Conservation (phyloP, 2,329 filamentous ascomycete genomes). For the Mycosphaerella sp. region DNA sequence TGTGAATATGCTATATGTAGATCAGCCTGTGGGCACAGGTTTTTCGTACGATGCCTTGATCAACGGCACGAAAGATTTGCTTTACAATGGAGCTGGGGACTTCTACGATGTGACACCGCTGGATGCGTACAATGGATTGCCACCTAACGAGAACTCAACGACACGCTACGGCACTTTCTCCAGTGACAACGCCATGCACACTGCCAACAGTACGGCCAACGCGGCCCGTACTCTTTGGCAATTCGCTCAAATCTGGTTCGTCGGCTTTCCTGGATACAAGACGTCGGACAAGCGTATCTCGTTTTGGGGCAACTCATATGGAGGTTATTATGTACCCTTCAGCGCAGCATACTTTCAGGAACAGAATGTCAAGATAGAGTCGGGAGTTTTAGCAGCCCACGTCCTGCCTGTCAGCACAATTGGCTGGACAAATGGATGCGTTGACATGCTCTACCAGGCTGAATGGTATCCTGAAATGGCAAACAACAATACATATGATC, state of each 20-base stretch:
- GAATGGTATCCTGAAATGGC: slow-evolving; percentile 52
- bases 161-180: slow-evolving; percentile 23
- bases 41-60: slow-evolving; percentile 54
- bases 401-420: slow-evolving; percentile 55
- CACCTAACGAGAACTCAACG: slow-evolving; percentile 21
- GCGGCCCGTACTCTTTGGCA: slow-evolving; percentile 53
- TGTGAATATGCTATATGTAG: slow-evolving; percentile 56
- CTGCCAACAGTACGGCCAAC: slow-evolving; percentile 17
- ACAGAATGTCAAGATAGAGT: slow-evolving; percentile 53
- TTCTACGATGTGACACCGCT: slow-evolving; percentile 29
- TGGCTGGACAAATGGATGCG: slow-evolving; percentile 64
- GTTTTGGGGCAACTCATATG: slow-evolving; percentile 27
- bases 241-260: slow-evolving; percentile 50
- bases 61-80: slow-evolving; percentile 53
- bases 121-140: slow-evolving; percentile 11
- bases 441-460: slow-evolving; percentile 57
- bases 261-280: slow-evolving; percentile 19
- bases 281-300: slow-evolving; percentile 18
- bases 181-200: slow-evolving; percentile 11
- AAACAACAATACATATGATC: slow-evolving; percentile 58
- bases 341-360: slow-evolving; percentile 52
- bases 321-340: slow-evolving; percentile 58
- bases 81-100: slow-evolving; percentile 30
- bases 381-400: slow-evolving; percentile 31
- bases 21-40: slow-evolving; percentile 54